Conservation (phyloP, 257 asterid genomes). For the Thymus quinquecostatus region DNA sequence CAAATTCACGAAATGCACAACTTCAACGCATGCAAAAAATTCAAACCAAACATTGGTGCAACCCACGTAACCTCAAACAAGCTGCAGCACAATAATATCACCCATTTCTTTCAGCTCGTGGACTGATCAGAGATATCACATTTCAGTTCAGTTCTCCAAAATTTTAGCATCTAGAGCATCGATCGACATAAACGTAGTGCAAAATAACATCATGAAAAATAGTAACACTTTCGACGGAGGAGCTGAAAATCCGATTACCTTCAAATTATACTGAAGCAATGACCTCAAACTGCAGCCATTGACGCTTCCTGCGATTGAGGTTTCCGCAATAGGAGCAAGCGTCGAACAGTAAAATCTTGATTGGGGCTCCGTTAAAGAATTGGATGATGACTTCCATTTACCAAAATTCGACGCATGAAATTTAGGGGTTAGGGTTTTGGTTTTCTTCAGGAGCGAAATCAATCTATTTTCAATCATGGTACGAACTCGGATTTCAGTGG, state of each 20-base stretch:
- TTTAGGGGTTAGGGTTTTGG: constrained; percentile 39
- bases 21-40: constrained; percentile 4
- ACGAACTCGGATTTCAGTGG: neutral
- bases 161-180: neutral
- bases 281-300: constrained; percentile 49
- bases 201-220: neutral
- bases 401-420: constrained; percentile 32
- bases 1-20: constrained; percentile 5
- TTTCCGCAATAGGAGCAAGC: constrained; percentile 35
- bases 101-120: neutral
- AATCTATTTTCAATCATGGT: constrained; percentile 52
- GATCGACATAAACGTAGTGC: neutral
- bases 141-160: constrained; percentile 7
- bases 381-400: constrained; percentile 34
- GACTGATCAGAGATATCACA: neutral
- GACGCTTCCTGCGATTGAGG: constrained; percentile 38
- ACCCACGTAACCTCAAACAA: neutral
- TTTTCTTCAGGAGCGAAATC: constrained; percentile 42
- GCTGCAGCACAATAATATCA: no score
- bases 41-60: neutral
- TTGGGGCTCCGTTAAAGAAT: constrained; percentile 31
- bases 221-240: neutral
- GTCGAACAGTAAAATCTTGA: constrained; percentile 43
- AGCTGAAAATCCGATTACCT: constrained; percentile 43
- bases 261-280: constrained; percentile 40